phyloP scores from a whole-genome alignment of 495 filamentous ascomycete species.

The Cairneyella variabilis region DNA sequence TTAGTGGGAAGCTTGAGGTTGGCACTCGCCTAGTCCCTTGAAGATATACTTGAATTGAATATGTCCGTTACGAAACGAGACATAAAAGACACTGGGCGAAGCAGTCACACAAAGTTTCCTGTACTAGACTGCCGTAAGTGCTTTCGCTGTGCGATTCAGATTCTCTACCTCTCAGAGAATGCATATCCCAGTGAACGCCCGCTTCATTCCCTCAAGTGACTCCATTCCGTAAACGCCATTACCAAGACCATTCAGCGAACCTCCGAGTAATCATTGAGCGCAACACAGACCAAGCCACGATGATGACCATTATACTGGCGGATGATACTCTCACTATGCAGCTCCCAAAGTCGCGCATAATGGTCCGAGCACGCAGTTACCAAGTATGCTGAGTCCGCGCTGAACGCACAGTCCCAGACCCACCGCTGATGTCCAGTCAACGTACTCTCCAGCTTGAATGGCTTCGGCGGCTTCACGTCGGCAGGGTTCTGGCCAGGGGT shows the following conservation, averaged over 20 bases:
- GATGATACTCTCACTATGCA: slow-evolving; percentile 80
- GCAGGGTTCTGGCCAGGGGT: slow-evolving; percentile 10
- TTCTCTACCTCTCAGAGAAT: too few species aligned
- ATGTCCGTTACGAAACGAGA: too few species aligned
- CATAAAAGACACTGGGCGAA: too few species aligned
- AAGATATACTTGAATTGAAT: too few species aligned
- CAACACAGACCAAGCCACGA: slow-evolving; percentile 91
- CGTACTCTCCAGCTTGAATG: slow-evolving; percentile 80
- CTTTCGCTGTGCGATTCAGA: too few species aligned
- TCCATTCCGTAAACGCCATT: not conserved
- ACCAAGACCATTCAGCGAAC: slow-evolving; percentile 36
- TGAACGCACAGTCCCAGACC: slow-evolving; percentile 99
- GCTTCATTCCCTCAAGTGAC: not conserved
- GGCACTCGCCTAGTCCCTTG: too few species aligned
- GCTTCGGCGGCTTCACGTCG: slow-evolving; percentile 27
- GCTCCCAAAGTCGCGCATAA: slow-evolving; percentile 95
- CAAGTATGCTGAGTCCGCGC: slow-evolving; percentile 90
- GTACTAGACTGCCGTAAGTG: too few species aligned
- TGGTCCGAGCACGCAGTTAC: slow-evolving; percentile 98
- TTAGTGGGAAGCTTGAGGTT: too few species aligned
- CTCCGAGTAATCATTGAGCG: slow-evolving; percentile 95
- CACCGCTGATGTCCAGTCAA: slow-evolving; percentile 93
- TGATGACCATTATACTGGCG: slow-evolving; percentile 98
- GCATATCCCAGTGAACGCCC: too few species aligned
- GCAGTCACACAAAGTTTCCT: too few species aligned